Evolutionary conservation across 306 rosid genomes (phyloP).

Genomic region (Malus fusca): DNA sequence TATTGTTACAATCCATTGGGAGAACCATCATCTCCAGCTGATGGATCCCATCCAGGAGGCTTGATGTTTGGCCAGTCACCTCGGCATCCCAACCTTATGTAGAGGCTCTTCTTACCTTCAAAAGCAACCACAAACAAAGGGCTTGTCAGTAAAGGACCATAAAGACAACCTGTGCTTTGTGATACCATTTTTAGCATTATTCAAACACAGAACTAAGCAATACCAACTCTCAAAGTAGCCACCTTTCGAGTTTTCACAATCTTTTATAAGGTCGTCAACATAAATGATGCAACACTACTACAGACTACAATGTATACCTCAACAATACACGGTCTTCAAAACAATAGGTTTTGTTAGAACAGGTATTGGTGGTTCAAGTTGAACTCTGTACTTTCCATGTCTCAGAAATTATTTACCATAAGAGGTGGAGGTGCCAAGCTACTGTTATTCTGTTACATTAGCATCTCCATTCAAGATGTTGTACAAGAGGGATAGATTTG

Average conservation of each 20-base stretch:
- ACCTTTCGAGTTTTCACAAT: background rate
- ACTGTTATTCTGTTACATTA: too few relatives aligned
- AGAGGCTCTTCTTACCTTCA: conserved; percentile 77
- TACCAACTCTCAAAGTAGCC: background rate
- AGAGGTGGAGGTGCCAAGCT: too few relatives aligned
- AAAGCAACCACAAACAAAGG: background rate
- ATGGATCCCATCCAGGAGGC: conserved; percentile 97
- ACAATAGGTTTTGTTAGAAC: background rate
- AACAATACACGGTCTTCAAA: background rate
- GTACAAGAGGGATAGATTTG: too few relatives aligned
- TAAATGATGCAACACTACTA: background rate
- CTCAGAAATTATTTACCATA: too few relatives aligned
- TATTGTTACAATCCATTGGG: background rate
- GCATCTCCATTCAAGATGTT: too few relatives aligned
- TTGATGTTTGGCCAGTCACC: conserved; percentile 97
- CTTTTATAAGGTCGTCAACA: background rate
- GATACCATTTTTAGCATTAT: background rate
- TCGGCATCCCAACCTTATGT: conserved; percentile 86
- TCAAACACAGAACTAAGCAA: background rate
- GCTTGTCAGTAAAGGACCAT: background rate
- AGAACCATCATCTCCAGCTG: conserved; percentile 30
- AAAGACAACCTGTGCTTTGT: too few relatives aligned
- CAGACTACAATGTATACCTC: background rate
- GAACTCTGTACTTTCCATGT: too few relatives aligned
- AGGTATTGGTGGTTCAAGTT: background rate